A percentile compares a stretch with the other conserved stretches of the same genome.
phyloP scores from a whole-genome alignment of 2,329 filamentous ascomycete species.

The Fusarium compactum region DNA sequence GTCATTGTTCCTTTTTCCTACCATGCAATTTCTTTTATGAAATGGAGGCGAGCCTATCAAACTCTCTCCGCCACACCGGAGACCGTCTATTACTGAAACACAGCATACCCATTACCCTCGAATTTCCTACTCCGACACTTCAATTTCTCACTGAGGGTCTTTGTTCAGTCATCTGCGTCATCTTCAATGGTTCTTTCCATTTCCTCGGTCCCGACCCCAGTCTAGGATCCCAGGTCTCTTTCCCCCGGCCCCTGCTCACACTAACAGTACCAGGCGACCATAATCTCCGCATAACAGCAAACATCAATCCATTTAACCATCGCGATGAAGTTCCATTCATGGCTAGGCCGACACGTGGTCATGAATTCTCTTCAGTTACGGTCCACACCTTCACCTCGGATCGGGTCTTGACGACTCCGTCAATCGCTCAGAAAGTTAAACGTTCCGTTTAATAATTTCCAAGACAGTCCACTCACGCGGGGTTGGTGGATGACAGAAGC shows the following conservation, averaged over 20 bases:
- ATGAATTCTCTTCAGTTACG: slow-evolving; percentile 14
- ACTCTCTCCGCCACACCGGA: slow-evolving; percentile 28
- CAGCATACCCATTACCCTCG: slow-evolving; percentile 3
- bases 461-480: slow-evolving; percentile 19
- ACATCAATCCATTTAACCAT: slow-evolving; percentile 29
- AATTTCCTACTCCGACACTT: neutral
- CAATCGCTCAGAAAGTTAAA: slow-evolving; percentile 28
- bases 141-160: slow-evolving; percentile 10
- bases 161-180: slow-evolving; percentile 29
- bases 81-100: slow-evolving; percentile 20
- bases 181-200: slow-evolving; percentile 16
- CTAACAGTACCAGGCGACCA: slow-evolving; percentile 30
- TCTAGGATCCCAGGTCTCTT: slow-evolving; percentile 29
- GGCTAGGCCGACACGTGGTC: slow-evolving; percentile 16
- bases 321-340: slow-evolving; percentile 36
- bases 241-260: slow-evolving; percentile 35
- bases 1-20: slow-evolving; percentile 4
- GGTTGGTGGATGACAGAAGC: slow-evolving; percentile 22
- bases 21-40: slow-evolving; percentile 22
- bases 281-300: slow-evolving; percentile 43
- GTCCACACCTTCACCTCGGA: neutral
- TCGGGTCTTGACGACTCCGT: slow-evolving; percentile 13
- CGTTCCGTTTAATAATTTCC: slow-evolving; percentile 36
- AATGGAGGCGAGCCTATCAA: slow-evolving; percentile 2
- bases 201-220: neutral